Evolutionary conservation across 2,329 filamentous ascomycete species (phyloP), one percentile per base, ranked within the genome.

Genomic region (Neobulgaria alba): DNA sequence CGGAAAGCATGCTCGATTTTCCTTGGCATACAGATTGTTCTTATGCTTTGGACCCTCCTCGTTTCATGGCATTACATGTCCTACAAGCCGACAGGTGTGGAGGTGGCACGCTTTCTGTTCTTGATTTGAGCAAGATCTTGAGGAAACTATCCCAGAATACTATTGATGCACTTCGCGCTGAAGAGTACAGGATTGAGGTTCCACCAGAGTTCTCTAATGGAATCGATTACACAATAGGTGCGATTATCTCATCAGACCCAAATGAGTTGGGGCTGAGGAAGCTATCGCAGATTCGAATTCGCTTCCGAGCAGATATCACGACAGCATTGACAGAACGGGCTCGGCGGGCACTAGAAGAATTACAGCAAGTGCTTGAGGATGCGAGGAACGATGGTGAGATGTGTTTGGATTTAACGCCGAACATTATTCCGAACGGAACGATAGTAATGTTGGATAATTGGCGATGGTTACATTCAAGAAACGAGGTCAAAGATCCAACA

Each of bases 1-100:
- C 52, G 3, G 50, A 56, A 43, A 58, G 53, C 1, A 54, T 48
- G 36, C 29, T 54, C n/a, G 46, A 50, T 8, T 59, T 59, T 36
- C 56, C 55, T n/a, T 59, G 56, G 56, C 56, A 59, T 38, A 58
- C 56, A 3, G 56, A 58, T 38, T 58, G 55, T 31, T 55, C 49
- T 2, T 59, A 57, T 29, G 55, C 53, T 19, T 29, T 31, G 10
- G 20, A 26, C 9, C 56, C 56, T 14, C 56, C 56, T 7, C 49
- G 51, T 10, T 55, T 50, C 34, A 57, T 59, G 36, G 56, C 52
- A 3, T 47, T 59, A 2, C 53, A 59, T 16, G 48, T 59, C 10
- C 35, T 59, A 10, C 54, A 54, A 7, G 34, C 47, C 2, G 56
- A 58, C 29, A 38, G 23, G 12, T 12, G 12, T 26, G 23, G 23